Percentiles rank a stretch among this genome's conserved stretches.
These are phyloP conservation scores for Coprinellus aureogranulatus DNA, from an alignment of 768 basidiomycete genomes.

Conservation along the genomic window DNA sequence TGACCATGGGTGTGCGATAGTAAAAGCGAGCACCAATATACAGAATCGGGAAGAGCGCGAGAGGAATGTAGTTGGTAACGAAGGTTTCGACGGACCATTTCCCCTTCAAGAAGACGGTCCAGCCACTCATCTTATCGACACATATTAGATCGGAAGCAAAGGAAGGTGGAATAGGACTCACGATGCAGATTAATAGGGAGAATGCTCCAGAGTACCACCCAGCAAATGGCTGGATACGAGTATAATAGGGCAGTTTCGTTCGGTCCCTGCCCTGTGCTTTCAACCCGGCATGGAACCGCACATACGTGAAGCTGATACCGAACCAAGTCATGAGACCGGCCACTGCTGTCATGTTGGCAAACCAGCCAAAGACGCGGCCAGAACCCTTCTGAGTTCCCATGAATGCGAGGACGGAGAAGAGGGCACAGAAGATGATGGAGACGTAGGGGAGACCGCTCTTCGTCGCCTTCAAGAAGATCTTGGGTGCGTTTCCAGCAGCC, in stretches of 20 bases:
- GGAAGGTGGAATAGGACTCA: conserved; percentile 31
- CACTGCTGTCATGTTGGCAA: conserved; percentile 71
- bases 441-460: conserved; percentile 74
- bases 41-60: conserved; percentile 70
- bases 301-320: conserved; percentile 70
- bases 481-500: conserved; percentile 76
- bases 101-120: conserved; percentile 40
- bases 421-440: conserved; percentile 64
- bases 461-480: conserved; percentile 67
- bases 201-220: conserved; percentile 55
- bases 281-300: conserved; percentile 83
- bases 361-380: conserved; percentile 77
- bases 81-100: conserved; percentile 59
- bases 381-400: conserved; percentile 72
- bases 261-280: conserved; percentile 79
- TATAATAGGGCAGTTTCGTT: conserved; percentile 64
- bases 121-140: conserved; percentile 39
- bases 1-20: conserved; percentile 45
- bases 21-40: conserved; percentile 60
- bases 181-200: conserved; percentile 57
- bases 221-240: conserved; percentile 68
- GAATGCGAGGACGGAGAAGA: conserved; percentile 72
- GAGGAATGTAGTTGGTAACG: conserved; percentile 79
- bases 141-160: background rate
- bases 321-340: conserved; percentile 80